Evolutionary conservation across 805 yeast species (phyloP).

Genomic region (Candida maesae): DNA sequence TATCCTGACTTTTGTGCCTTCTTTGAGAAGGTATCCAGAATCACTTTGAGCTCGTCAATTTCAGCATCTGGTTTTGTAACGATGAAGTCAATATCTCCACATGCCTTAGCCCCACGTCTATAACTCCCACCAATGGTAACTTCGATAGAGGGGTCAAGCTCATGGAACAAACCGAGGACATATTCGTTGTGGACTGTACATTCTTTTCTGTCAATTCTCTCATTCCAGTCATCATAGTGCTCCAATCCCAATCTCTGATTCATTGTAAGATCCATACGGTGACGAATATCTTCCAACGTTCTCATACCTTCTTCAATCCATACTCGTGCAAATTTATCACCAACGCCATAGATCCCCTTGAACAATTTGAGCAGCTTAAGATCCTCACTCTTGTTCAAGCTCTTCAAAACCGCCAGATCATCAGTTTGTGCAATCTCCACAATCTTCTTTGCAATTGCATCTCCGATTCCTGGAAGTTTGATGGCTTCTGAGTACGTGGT

Average conservation of each 20-base stretch:
- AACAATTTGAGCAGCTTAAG: conserved; percentile 31
- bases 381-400: conserved; percentile 25
- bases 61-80: conserved; percentile 35
- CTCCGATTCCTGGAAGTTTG: conserved; percentile 38
- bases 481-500: conserved; percentile 36
- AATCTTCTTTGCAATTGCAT: conserved; percentile 38
- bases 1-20: conserved; percentile 29
- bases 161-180: conserved; percentile 25
- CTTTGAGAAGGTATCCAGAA: conserved; percentile 23
- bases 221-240: conserved; percentile 45
- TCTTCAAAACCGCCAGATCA: conserved; percentile 21
- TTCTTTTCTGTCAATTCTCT: conserved; percentile 42
- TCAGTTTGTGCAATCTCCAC: conserved; percentile 43
- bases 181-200: conserved; percentile 37
- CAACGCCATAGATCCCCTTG: conserved; percentile 47
- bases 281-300: conserved; percentile 36
- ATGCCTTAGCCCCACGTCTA: conserved; percentile 40
- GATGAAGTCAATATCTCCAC: conserved; percentile 54
- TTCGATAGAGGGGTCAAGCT: conserved; percentile 34
- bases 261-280: conserved; percentile 27
- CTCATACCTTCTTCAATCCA: conserved; percentile 38
- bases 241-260: conserved; percentile 38
- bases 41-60: conserved; percentile 20
- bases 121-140: conserved; percentile 48
- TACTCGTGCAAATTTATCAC: conserved; percentile 36